phyloP scores from a whole-genome alignment of 2,329 filamentous ascomycete genomes.

The Curvularia sp. region DNA sequence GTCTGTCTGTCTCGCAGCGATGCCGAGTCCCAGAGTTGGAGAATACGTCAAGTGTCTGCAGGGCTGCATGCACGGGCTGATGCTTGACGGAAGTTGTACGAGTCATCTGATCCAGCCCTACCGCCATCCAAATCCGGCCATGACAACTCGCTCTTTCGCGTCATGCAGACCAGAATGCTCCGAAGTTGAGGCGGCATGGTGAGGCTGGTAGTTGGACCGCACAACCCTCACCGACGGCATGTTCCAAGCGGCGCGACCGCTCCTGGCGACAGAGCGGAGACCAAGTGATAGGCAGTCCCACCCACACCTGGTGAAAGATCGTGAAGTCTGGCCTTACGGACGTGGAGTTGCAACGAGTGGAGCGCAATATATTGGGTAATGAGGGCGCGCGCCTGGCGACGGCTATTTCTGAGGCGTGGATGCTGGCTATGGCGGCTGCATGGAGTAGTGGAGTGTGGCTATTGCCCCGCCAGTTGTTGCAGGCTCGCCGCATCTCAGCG shows the following conservation, averaged over 20 bases:
- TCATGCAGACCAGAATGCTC: background rate
- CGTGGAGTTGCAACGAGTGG: conserved; percentile 7
- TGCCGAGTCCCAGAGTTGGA: background rate
- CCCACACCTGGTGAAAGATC: background rate
- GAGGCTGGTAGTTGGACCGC: conserved; percentile 11
- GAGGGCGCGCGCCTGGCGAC: conserved; percentile 13
- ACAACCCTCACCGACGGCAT: conserved; percentile 9
- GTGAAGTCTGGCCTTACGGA: conserved; percentile 6
- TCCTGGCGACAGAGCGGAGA: background rate
- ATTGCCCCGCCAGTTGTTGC: conserved; percentile 21
- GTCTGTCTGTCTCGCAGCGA: background rate
- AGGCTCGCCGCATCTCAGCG: conserved; percentile 19
- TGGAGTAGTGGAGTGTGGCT: conserved; percentile 8
- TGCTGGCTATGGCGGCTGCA: background rate
- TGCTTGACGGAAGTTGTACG: background rate
- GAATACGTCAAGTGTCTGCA: background rate
- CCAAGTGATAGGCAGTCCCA: conserved; percentile 8
- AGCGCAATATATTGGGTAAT: conserved; percentile 15
- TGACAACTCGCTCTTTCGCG: background rate
- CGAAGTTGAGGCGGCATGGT: conserved; percentile 17
- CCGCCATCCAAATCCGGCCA: background rate
- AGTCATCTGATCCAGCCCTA: conserved; percentile 9
- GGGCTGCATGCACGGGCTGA: conserved; percentile 3
- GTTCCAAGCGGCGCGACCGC: conserved; percentile 7
- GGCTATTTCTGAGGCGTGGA: conserved; percentile 6